These are phyloP conservation scores for Diplodia scrobiculata DNA, from an alignment of 2,329 filamentous ascomycete genomes.

Conservation along the genomic window DNA sequence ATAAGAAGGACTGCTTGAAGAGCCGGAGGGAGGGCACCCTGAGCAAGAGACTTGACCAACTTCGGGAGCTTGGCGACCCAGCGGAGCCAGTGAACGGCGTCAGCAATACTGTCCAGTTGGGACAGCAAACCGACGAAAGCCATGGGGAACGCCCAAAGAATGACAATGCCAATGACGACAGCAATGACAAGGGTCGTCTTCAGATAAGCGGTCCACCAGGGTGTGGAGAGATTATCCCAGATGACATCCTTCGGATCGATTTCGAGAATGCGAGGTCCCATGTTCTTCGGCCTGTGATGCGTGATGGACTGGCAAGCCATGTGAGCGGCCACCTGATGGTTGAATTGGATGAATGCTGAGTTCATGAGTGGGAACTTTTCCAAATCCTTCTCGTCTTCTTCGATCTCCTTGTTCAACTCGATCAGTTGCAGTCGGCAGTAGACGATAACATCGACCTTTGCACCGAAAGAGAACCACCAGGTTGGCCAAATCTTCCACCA, in stretches of 20 bases:
- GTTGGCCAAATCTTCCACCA: slow-evolving; percentile 30
- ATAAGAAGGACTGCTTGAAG: slow-evolving; percentile 75
- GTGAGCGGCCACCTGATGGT: slow-evolving; percentile 93
- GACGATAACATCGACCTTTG: slow-evolving; percentile 94
- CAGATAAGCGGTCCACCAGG: slow-evolving; percentile 88
- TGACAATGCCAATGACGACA: slow-evolving; percentile 71
- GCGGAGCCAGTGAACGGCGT: slow-evolving; percentile 65
- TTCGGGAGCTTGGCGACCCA: slow-evolving; percentile 67
- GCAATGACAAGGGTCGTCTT: slow-evolving; percentile 67
- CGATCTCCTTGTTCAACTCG: slow-evolving; percentile 86
- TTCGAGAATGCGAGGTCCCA: slow-evolving; percentile 90
- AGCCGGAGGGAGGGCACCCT: slow-evolving; percentile 82
- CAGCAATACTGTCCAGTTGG: slow-evolving; percentile 71
- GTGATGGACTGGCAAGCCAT: slow-evolving; percentile 95
- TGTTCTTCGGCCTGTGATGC: slow-evolving; percentile 88
- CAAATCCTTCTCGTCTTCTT: slow-evolving; percentile 80
- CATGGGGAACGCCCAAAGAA: slow-evolving; percentile 89
- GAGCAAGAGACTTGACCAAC: slow-evolving; percentile 66
- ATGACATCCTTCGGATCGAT: slow-evolving; percentile 89
- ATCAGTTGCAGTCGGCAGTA: slow-evolving; percentile 86
- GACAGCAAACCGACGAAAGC: slow-evolving; percentile 82
- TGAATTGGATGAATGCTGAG: slow-evolving; percentile 97
- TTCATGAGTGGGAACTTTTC: slow-evolving; percentile 91
- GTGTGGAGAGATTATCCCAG: slow-evolving; percentile 96
- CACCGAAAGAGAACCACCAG: slow-evolving; percentile 80